Evolutionary conservation across 208 protist genomes (phyloP).

Genomic region (Trypanosoma congolense): DNA sequence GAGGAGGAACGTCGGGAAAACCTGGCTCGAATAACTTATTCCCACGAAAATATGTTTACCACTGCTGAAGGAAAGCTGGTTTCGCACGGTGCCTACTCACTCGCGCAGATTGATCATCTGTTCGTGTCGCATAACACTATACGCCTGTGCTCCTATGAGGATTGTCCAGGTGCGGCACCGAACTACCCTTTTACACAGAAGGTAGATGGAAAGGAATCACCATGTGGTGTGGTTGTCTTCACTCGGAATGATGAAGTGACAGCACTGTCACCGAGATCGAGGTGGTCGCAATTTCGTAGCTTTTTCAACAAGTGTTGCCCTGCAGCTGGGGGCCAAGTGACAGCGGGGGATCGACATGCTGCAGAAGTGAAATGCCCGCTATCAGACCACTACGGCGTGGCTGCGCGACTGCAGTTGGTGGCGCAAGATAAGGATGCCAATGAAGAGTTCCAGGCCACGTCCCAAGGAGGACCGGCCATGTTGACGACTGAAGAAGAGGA

Average conservation of each 20-base stretch:
- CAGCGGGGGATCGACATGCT: not conserved
- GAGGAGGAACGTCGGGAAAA: conserved; percentile 20
- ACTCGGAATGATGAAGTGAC: conserved; percentile 49
- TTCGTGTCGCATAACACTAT: conserved; percentile 56
- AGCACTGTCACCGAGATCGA: conserved; percentile 5
- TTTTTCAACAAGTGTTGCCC: no score
- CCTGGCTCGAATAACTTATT: conserved; percentile 57
- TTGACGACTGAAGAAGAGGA: conserved; percentile 41
- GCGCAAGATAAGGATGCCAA: conserved; percentile 2
- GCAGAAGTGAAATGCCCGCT: conserved; percentile 37
- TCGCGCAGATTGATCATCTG: conserved; percentile 84
- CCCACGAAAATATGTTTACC: conserved; percentile 73
- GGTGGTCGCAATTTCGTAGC: not conserved
- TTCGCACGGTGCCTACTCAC: conserved; percentile 64
- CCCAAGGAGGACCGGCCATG: not conserved
- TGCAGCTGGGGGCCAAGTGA: not conserved
- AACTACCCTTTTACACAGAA: conserved; percentile 33
- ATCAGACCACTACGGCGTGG: conserved; percentile 88
- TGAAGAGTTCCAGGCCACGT: not conserved
- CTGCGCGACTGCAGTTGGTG: conserved; percentile 41
- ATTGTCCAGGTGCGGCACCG: conserved; percentile 62
- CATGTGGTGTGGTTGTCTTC: conserved; percentile 75
- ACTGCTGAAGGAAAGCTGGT: conserved; percentile 65
- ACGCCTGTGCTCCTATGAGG: conserved; percentile 42
- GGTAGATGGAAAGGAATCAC: conserved; percentile 18